Base-by-base conservation (phyloP, 495 filamentous ascomycete genomes). In the Aspergillus saccharolyticus region DNA sequence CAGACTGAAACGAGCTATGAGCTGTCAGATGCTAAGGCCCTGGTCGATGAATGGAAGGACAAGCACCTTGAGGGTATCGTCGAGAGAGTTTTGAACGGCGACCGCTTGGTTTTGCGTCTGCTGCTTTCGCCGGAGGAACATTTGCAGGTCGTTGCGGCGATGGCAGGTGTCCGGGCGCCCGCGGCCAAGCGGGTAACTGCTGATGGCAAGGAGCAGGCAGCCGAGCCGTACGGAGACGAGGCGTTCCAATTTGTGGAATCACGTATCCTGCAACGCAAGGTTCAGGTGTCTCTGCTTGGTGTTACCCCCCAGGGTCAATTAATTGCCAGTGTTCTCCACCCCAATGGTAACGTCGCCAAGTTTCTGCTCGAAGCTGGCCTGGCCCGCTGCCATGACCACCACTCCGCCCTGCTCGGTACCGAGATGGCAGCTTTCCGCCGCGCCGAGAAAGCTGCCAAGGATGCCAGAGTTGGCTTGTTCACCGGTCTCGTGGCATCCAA, bases 311-410 rank as follows among this genome's bases (percentile, higher is more conserved):
- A 96, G 68, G 84, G 83, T 46, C 90, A 94, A 64, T 78, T 96
- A 17, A 82, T 97, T 58, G 90, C 84, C 45, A 80, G 81, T 33
- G 80, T 99, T 21, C 78, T 89, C 44, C 95, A 97, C 71, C 90
- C 90, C 19, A 85, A 87, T 20, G 95, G 95, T 48, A 96, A 89
- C 70, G 94, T 99, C 69, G 90, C 91, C 24, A 88, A 88, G 55
- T 89, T 91, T 69, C 71, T 97, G 16, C 85, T 97, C 22, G 84
- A 90, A 59, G 89, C 89, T 46, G 95, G 95, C 60, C 75, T 97
- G 43, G 95, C 92, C 43, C 82, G 90, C 62, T 97, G 94, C 78
- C 87, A 89, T 44, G 95, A 99, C 69, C 89, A 89, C 72, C 95
- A 99, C 72, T 94, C 90, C 1, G 89, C 89, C 16, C 74, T 96